Base-by-base conservation (phyloP, 2,329 filamentous ascomycete species). In the Penicillium sp. region DNA sequence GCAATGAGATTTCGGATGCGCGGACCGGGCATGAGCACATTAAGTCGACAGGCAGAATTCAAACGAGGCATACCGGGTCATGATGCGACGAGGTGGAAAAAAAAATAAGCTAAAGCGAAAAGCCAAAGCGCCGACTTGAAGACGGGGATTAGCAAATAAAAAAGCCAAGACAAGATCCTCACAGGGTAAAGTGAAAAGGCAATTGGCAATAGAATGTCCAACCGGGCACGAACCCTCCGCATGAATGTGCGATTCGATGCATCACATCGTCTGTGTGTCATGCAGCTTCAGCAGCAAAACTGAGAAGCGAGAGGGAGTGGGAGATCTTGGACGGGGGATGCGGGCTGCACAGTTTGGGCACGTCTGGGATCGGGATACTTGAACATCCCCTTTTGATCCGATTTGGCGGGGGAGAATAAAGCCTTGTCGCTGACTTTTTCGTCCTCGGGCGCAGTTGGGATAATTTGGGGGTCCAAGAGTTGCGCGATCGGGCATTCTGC, bases 231-330 rank as follows among this genome's bases (percentile, higher is more conserved):
- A 61, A 63, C 58, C 46, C 58, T 54, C 33, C 43, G 44, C 44
- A 35, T 31, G 40, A 41, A 7, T 31, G 19, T 37, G 16, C 44
- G 36, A 59, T 43, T 58, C 33, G 60, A 62, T 62, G 35, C 54
- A 54, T 60, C 62, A 64, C 60, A 62, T 60, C 50, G 56, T 47
- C 33, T 44, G 46, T 18, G 33, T 55, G 47, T 54, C 50, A 58
- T 66, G 60, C 64, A 65, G 54, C 22, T 36, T 36, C 37, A 31
- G 14, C 24, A 27, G 49, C 14, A 36, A 22, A 6, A 24, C 11
- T 22, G 35, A 27, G 16, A 10, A 10, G 36, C 49, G 16, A 50
- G 18, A 4, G 33, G 46, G 22, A 37, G 37, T 31, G 16, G 6
- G 22, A 41, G 50, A 43, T 27, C 36, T 13, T 14, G 50, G 49